These are phyloP conservation scores for Catunica adiposa DNA, from an alignment of 2,329 filamentous ascomycete genomes.

Conservation along the genomic window DNA sequence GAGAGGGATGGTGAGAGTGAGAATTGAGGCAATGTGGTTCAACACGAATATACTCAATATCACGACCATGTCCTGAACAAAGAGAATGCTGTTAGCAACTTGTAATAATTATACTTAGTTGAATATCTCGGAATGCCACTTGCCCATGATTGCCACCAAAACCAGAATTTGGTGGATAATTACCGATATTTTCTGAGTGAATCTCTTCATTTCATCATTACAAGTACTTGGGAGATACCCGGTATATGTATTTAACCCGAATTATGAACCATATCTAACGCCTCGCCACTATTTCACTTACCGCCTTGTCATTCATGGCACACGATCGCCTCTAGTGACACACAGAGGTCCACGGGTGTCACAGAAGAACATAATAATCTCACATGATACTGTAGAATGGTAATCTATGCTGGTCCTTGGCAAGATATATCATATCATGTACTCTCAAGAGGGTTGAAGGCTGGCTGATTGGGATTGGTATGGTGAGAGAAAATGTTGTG, in stretches of 20 bases:
- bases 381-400: background rate
- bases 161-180: too few relatives aligned
- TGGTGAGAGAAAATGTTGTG: background rate
- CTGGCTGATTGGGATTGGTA: background rate
- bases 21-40: background rate
- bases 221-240: too few relatives aligned
- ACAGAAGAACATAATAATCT: background rate
- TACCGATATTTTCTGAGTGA: too few relatives aligned
- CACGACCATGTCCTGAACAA: background rate
- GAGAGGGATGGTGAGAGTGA: background rate
- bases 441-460: background rate
- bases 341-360: background rate
- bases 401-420: background rate
- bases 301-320: background rate
- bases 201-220: too few relatives aligned
- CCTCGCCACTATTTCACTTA: background rate
- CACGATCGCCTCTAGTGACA: background rate
- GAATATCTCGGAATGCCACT: background rate
- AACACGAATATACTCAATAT: background rate
- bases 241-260: too few relatives aligned
- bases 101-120: background rate
- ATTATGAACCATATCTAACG: background rate
- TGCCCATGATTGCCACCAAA: background rate
- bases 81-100: background rate
- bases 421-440: background rate